Evolutionary conservation across 768 basidiomycete genomes (phyloP).

Genomic region (Pleurotus ostreatus): DNA sequence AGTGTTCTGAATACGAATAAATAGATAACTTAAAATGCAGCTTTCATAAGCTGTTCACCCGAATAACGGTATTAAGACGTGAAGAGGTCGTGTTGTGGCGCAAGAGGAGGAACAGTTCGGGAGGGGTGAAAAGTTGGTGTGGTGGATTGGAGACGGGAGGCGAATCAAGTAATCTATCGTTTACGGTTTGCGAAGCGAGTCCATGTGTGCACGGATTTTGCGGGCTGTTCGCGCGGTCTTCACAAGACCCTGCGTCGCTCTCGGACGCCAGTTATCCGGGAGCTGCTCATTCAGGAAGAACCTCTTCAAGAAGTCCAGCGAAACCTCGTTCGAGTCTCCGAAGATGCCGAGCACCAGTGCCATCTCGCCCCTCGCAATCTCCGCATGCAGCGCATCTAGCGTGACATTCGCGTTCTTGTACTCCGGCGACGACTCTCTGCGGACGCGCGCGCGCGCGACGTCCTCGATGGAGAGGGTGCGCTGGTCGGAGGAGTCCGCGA

Average conservation of each 20-base stretch:
- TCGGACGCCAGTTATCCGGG: conserved; percentile 25
- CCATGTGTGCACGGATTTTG: background rate
- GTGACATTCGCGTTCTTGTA: conserved; percentile 8
- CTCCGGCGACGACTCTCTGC: conserved; percentile 23
- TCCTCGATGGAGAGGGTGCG: conserved; percentile 15
- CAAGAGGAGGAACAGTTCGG: too few species aligned
- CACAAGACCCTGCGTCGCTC: conserved; percentile 4
- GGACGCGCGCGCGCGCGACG: conserved; percentile 30
- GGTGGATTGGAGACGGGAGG: too few species aligned
- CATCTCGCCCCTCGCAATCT: conserved; percentile 41
- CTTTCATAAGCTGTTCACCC: too few species aligned
- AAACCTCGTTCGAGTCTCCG: conserved; percentile 17
- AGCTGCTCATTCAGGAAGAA: conserved; percentile 33
- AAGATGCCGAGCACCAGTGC: conserved; percentile 34
- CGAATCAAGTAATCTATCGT: too few species aligned
- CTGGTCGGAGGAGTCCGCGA: conserved; percentile 12
- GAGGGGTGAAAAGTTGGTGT: too few species aligned
- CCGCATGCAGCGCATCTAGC: conserved; percentile 32
- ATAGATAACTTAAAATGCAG: too few species aligned
- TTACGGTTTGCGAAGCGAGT: background rate
- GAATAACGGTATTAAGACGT: too few species aligned
- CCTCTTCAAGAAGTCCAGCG: conserved; percentile 19
- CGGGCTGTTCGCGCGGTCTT: conserved; percentile 1
- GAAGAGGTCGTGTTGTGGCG: too few species aligned
- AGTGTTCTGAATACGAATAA: too few species aligned